A percentile compares a stretch with the other conserved stretches of the same genome.
Evolutionary conservation across 2,329 filamentous ascomycete species (phyloP).

Genomic region (Xylaria polymorpha): DNA sequence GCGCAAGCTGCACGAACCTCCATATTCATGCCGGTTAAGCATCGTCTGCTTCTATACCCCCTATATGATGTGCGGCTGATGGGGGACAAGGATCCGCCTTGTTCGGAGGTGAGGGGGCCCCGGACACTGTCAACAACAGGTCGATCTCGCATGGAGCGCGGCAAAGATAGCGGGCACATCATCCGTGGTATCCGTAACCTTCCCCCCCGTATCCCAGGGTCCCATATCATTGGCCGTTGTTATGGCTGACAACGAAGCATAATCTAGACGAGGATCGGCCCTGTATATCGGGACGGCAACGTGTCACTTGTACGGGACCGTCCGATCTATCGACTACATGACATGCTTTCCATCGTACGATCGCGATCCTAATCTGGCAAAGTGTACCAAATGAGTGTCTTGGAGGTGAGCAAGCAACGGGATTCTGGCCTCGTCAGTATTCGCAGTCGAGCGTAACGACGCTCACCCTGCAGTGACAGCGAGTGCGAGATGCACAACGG

Average conservation of each 20-base stretch:
- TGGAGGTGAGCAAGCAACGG: slow-evolving; percentile 23
- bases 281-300: slow-evolving; percentile 42
- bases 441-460: slow-evolving; percentile 27
- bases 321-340: slow-evolving; percentile 32
- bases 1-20: slow-evolving; percentile 32
- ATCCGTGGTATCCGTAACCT: slow-evolving; percentile 30
- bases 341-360: slow-evolving; percentile 45
- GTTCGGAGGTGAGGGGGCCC: slow-evolving; percentile 7
- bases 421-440: slow-evolving; percentile 24
- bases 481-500: slow-evolving; percentile 32
- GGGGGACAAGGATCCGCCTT: slow-evolving; percentile 32
- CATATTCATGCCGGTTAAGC: slow-evolving; percentile 30
- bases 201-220: slow-evolving; percentile 24
- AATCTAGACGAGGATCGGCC: slow-evolving; percentile 38
- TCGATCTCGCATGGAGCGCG: slow-evolving; percentile 35
- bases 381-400: slow-evolving; percentile 30
- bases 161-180: slow-evolving; percentile 30
- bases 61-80: slow-evolving; percentile 33
- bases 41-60: slow-evolving; percentile 23
- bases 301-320: slow-evolving; percentile 44
- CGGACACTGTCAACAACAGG: slow-evolving; percentile 28
- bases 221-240: slow-evolving; percentile 23
- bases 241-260: slow-evolving; percentile 36
- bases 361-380: slow-evolving; percentile 37
- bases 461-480: slow-evolving; percentile 26